Evolutionary conservation across 192 early-diverging fungal genomes (phyloP), one percentile per base, ranked within the genome.

Genomic region (Backusella sp.): DNA sequence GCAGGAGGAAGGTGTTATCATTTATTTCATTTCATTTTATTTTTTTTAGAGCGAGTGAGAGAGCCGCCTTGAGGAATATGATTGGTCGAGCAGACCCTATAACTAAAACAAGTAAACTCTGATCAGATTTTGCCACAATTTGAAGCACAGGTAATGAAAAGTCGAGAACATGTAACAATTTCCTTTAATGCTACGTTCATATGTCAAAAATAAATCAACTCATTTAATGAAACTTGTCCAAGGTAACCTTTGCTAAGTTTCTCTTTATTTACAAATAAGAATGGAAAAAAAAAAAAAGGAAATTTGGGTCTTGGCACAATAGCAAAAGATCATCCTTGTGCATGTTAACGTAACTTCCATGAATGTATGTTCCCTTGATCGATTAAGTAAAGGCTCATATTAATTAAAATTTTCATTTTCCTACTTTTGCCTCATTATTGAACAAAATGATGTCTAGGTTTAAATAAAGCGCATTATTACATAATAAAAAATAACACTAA

Each of bases 21-120:
- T 62, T 62, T 62, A 62, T 62, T 62, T 23, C 23, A 59, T 11
- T 59, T 26, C 21, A 23, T 59, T 59, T 62, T 56, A 21, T 21
- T 62, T 62, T 53, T 62, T 62, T 62, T 62, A 62, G 56, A 62
- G 12, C 56, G 56, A 62, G 56, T 62, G 23, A 23, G 56, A 28
- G 26, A 62, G 4, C 56, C 11, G 12, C 12, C 1, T 28, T 23
- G 23, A 26, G 26, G 17, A 12, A 62, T 62, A 26, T 62, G 56
- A 62, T 62, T 62, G 56, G 56, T 62, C n/a, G n/a, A 56, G 11
- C 19, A 23, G 19, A 56, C n/a, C 6, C 23, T 56, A 56, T 23
- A 56, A n/a, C 53, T 11, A 56, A 11, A 56, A 56, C 6, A 26
- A 56, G 53, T 56, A 56, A 56, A 56, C 8, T 21, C 23, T 26